These are phyloP conservation scores for Cadophora gregata DNA, from an alignment of 2,329 filamentous ascomycete species.

Conservation along the genomic window DNA sequence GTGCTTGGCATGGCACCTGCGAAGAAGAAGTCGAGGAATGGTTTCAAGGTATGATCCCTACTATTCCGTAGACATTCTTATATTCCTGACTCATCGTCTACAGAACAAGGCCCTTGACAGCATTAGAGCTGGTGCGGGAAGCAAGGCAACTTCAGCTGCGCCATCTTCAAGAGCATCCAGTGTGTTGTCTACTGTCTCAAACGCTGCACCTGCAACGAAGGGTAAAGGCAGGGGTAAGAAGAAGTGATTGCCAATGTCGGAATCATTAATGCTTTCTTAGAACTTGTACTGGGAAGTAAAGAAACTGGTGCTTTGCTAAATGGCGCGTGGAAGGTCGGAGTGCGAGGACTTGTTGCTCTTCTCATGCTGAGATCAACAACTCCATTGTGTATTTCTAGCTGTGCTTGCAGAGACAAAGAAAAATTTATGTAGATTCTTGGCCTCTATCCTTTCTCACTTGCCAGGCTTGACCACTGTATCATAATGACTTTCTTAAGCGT, in stretches of 20 bases:
- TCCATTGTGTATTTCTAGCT: conserved; percentile 1
- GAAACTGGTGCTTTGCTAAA: conserved; percentile 31
- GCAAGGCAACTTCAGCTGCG: conserved; percentile 76
- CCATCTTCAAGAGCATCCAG: conserved; percentile 83
- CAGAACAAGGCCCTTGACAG: conserved; percentile 95
- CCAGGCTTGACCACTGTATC: too few relatives aligned
- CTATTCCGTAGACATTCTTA: conserved; percentile 11
- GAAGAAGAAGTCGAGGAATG: conserved; percentile 94
- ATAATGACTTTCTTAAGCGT: too few relatives aligned
- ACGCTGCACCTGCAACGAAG: conserved; percentile 49
- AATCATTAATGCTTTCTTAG: conserved; percentile 31
- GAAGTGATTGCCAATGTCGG: conserved; percentile 25
- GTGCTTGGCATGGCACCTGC: conserved; percentile 81
- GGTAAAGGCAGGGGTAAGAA: conserved; percentile 59
- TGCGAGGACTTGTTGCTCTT: conserved; percentile 19
- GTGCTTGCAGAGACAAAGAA: conserved; percentile 4
- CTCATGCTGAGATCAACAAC: neutral
- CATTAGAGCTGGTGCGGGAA: conserved; percentile 73
- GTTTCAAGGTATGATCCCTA: conserved; percentile 67
- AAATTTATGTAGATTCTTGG: conserved; percentile 2
- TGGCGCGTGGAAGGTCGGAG: conserved; percentile 31
- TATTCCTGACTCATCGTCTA: conserved; percentile 28
- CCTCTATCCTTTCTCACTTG: neutral
- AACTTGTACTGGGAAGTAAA: conserved; percentile 32
- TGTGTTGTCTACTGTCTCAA: conserved; percentile 76